Percentiles rank a stretch among this genome's conserved stretches.
Conservation (phyloP, 169 alveolate genomes). For the Nephromyces sp. region DNA sequence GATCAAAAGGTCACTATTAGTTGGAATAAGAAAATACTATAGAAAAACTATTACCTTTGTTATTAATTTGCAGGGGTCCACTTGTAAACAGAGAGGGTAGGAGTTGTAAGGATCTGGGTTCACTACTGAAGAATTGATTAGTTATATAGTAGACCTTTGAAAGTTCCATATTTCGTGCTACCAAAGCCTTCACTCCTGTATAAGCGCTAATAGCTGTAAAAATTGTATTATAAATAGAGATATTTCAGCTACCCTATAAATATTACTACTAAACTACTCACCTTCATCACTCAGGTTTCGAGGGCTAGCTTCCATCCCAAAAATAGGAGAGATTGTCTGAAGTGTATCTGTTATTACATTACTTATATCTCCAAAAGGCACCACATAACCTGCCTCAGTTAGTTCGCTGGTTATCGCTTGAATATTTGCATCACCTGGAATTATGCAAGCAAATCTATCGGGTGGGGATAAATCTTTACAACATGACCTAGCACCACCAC, state of each 20-base stretch:
- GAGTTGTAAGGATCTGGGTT: neutral
- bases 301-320: neutral
- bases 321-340: neutral
- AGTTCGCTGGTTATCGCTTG: neutral
- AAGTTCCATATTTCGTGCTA: neutral
- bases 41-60: neutral
- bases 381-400: neutral
- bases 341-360: neutral
- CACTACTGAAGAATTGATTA: neutral
- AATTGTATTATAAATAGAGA: too few species aligned
- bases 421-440: slow-evolving; percentile 8
- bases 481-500: slow-evolving; percentile 45
- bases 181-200: neutral
- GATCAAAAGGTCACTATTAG: too few species aligned
- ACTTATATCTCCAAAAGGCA: neutral
- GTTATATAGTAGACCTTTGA: neutral
- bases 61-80: neutral
- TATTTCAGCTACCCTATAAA: too few species aligned
- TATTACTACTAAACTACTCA: too few species aligned
- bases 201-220: neutral
- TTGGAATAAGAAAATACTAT: neutral
- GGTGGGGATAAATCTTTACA: slow-evolving; percentile 48
- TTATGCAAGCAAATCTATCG: slow-evolving; percentile 32
- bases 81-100: neutral
- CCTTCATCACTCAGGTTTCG: too few species aligned